These are phyloP conservation scores for Prunus kanzakura DNA, from an alignment of 306 rosid species.

Conservation along the genomic window DNA sequence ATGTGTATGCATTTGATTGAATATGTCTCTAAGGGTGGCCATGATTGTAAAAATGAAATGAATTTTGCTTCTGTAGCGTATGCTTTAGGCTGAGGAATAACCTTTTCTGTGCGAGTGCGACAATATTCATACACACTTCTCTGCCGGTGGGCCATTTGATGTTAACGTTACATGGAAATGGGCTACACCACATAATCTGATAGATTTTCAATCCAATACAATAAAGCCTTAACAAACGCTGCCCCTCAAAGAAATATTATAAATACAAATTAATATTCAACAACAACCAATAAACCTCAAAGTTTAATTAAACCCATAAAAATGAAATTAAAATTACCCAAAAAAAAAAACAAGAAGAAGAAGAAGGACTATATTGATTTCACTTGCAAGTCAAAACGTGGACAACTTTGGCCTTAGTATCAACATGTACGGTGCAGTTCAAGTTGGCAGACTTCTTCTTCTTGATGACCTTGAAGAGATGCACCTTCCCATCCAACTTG, in stretches of 20 bases:
- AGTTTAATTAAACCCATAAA: background rate
- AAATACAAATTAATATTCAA: background rate
- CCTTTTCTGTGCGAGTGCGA: no score
- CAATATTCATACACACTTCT: no score
- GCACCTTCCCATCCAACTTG: conserved; percentile 34
- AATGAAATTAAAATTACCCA: background rate
- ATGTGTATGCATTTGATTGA: no score
- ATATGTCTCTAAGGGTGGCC: no score
- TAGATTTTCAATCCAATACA: no score
- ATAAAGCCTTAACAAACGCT: no score
- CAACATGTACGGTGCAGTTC: conserved; percentile 27
- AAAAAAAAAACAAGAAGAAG: background rate
- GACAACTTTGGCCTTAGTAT: conserved; percentile 17
- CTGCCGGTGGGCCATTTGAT: no score
- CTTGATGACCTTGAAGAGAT: conserved; percentile 26
- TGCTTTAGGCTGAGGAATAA: no score
- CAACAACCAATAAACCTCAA: background rate
- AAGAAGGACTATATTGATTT: background rate
- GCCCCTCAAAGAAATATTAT: background rate
- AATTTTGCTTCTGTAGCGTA: no score
- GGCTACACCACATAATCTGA: no score
- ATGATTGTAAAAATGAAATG: no score
- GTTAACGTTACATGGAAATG: no score
- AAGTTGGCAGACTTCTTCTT: conserved; percentile 30
- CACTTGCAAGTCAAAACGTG: conserved; percentile 29